Base-by-base conservation (phyloP, 805 yeast genomes). In the Cephaloascus albidus region DNA sequence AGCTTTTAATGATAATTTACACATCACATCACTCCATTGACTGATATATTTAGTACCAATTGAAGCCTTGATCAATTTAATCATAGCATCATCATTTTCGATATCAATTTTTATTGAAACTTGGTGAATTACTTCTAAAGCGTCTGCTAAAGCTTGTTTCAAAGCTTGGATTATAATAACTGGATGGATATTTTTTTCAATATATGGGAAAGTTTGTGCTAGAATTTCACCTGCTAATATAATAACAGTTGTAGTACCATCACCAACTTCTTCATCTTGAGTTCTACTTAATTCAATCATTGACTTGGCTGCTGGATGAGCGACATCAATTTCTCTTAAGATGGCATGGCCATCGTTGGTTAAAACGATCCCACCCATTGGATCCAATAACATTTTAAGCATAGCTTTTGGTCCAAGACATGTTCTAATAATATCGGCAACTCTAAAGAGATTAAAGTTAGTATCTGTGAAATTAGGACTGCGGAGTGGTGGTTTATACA, bases 281-380 rank as follows among this genome's bases (percentile, higher is more conserved):
- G 98, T 89, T 65, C 98, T 78, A 53, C 93, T 80, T 48, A 93
- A 75, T 65, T 93, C 98, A 55, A 93, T 85, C 97, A 93, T 93
- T 26, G 95, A 84, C 65, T 93, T 93, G 36, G 99, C 99, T 3
- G 98, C 99, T 10, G 99, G 98, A 59, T 93, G 98, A 3, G 96
- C 88, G 41, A 85, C 95, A 57, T 90, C 97, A 50, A 93, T 93
- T 59, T 93, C 99, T 56, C 99, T 78, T 50, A 93, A 70, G 50
- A 93, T 93, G 15, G 99, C 98, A 63, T 93, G 98, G 12, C 99
- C 99, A 60, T 93, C 99, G 63, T 93, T 93, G 41, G 99, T 93
- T 47, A 93, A 71, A 14, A 90, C 97, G 49, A 93, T 85, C 26
- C 98, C 98, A 26, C 93, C 90, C 80, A 84, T 83, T 41, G 99